phyloP scores from a whole-genome alignment of 2,329 filamentous ascomycete species.

The Pseudomassariella vexata region DNA sequence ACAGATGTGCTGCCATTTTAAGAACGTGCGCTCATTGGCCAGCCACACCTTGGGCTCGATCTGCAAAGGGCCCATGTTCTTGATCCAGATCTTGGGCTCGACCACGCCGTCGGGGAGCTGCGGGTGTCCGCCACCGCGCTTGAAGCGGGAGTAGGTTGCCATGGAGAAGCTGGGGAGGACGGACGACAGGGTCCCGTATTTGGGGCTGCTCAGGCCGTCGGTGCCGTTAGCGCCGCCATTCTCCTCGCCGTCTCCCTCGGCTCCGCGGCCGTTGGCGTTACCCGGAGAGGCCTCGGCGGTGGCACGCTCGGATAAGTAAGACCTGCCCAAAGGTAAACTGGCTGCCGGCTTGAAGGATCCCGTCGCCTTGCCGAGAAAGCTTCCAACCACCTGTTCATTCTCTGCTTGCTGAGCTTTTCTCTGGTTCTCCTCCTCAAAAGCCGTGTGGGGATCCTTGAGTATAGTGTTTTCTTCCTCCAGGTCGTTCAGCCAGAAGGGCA shows the following conservation, averaged over 20 bases:
- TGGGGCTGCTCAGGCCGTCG: no score
- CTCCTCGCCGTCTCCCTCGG: conserved; percentile 16
- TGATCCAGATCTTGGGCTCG: conserved; percentile 83
- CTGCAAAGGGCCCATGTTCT: conserved; percentile 84
- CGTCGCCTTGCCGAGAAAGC: conserved; percentile 59
- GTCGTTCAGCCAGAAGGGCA: conserved; percentile 93
- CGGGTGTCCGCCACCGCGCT: conserved; percentile 42
- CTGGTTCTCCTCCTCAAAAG: conserved; percentile 88
- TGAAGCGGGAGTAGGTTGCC: conserved; percentile 64
- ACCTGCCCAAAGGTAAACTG: conserved; percentile 64
- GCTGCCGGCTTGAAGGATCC: conserved; percentile 24
- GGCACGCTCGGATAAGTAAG: conserved; percentile 53
- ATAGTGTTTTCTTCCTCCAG: conserved; percentile 94
- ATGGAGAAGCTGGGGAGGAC: conserved; percentile 80
- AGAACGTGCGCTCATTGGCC: conserved; percentile 94
- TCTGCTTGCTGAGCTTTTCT: conserved; percentile 74
- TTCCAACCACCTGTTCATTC: conserved; percentile 85
- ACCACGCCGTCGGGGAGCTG: conserved; percentile 80
- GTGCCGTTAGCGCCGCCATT: conserved; percentile 28
- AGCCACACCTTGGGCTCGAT: conserved; percentile 99
- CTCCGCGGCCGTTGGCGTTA: conserved; percentile 14
- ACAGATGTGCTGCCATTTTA: conserved; percentile 97
- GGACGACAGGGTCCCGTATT: conserved; percentile 45
- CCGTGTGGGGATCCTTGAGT: conserved; percentile 81
- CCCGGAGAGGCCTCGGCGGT: conserved; percentile 33